Evolutionary conservation across 2,329 filamentous ascomycete species (phyloP), one percentile per base, ranked within the genome.

Genomic region (Pezicula neosporulosa): DNA sequence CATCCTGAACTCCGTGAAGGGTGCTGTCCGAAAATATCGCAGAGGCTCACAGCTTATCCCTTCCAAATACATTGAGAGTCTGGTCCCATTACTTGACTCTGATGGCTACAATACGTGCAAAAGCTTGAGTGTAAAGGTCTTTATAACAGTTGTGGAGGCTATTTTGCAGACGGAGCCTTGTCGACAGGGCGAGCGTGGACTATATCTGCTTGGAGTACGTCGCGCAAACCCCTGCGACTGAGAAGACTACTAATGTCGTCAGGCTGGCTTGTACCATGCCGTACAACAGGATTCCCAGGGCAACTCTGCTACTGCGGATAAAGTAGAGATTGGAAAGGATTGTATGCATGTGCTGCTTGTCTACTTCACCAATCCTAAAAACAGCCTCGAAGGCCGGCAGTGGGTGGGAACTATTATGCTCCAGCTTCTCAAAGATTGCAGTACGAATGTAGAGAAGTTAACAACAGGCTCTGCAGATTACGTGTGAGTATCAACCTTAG

Each of bases 331-430:
- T 42, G 59, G 60, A 7, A 53, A 50, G 30, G 37, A 48, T 5
- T 60, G 54, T 41, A 36, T 63, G 24, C 24, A 47, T 27, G 38
- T 27, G n/a, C 39, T 61, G 4, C 46, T 65, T 6, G 37, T 48
- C 3, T 58, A 54, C 18, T 64, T 66, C 38, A 21, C 56, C 3
- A 51, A 61, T 43, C 10, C 6, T 6, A 39, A 51, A 10, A 56
- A 52, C 33, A 28, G 48, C 30, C 21, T 37, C n/a, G 49, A 45
- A 2, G 49, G 60, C 41, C 52, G 62, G 44, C 56, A 58, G 65
- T 63, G 61, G 62, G 64, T 64, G 54, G 63, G 65, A 1, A 53
- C 63, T 19, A 44, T 66, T n/a, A 56, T 57, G 41, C 47, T 59
- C n/a, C 56, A 65, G 41, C 53, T 67, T 6, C 19, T 65, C 10